Evolutionary conservation across 768 basidiomycete genomes (phyloP), one percentile per base, ranked within the genome.

Genomic region (Russula ochroleuca): DNA sequence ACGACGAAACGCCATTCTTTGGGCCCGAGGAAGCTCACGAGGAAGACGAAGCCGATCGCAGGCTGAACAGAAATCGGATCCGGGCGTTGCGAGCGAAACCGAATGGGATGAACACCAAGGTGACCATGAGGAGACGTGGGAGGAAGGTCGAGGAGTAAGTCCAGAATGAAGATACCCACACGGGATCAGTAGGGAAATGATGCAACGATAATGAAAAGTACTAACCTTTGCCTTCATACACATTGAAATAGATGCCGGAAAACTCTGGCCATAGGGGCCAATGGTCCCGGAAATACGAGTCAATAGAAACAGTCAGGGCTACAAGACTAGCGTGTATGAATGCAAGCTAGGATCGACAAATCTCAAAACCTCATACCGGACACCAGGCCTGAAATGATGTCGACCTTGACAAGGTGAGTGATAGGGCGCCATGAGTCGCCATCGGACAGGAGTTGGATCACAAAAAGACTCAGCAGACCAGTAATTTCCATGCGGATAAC

Each of bases 1-100:
- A 93, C 81, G 61, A 98, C 78, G 74, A 99, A 99, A 8, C 97
- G 83, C 97, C 97, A 99, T 75, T 99, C 97, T 73, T 99, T 99
- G 75, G 98, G 97, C 0, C 83, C 87, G 1, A 98, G 78, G 35
- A 72, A 77, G 71, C 93, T 94, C 72, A 98, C 82, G 3, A 87
- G 68, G 2, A 71, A 73, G 10, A 92, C 70, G 64, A 88, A 90
- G 0, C 70, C 62, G 5, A 85, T 31, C 2, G 83, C 78, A 0
- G 87, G 82, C 11, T 80, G 54, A 5, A 87, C 73, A 89, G 76
- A 3, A 75, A 71, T 4, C 81, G 80, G 49, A 85, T 75, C 10
- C 82, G 79, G 10, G 66, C 67, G 67, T 90, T 85, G 17, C 77
- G 61, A 8, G 76, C 28, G 45, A 76, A 71, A 0, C 86, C 87